phyloP scores from a whole-genome alignment of 495 filamentous ascomycete species.

The Talaromyces proteolyticus region DNA sequence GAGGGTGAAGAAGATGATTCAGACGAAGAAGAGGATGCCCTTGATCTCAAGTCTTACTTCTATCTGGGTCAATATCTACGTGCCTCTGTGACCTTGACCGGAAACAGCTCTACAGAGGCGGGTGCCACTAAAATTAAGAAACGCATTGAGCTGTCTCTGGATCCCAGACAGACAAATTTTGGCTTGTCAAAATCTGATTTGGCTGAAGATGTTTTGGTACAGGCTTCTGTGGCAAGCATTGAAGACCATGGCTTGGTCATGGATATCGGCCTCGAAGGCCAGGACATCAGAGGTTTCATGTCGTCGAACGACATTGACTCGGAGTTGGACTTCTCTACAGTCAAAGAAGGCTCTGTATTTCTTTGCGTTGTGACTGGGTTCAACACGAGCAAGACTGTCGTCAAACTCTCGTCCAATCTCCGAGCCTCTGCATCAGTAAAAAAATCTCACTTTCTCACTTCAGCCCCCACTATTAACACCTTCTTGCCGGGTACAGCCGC shows the following conservation, averaged over 20 bases:
- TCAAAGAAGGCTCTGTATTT: constrained; percentile 76
- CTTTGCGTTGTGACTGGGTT: constrained; percentile 77
- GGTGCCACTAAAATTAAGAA: constrained; percentile 58
- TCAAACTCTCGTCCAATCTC: constrained; percentile 79
- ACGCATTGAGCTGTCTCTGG: constrained; percentile 77
- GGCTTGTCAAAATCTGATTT: constrained; percentile 66
- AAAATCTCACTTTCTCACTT: constrained; percentile 58
- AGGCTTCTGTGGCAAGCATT: constrained; percentile 81
- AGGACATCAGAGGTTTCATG: constrained; percentile 72
- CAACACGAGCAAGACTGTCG: constrained; percentile 68
- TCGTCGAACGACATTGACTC: constrained; percentile 75
- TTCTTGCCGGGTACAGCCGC: constrained; percentile 87
- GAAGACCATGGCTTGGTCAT: constrained; percentile 95
- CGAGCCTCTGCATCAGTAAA: constrained; percentile 61
- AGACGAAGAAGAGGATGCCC: constrained; percentile 47
- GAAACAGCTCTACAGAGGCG: constrained; percentile 45
- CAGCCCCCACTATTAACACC: constrained; percentile 81
- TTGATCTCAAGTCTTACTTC: constrained; percentile 71
- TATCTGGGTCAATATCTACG: constrained; percentile 83
- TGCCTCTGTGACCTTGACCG: constrained; percentile 73
- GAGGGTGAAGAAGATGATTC: constrained; percentile 49
- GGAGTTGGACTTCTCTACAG: constrained; percentile 47
- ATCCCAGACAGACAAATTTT: constrained; percentile 68
- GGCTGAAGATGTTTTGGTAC: constrained; percentile 65
- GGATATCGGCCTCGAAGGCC: constrained; percentile 73